Conservation (phyloP, 1,284 basidiomycete genomes). For the Heterobasidion occidentale region DNA sequence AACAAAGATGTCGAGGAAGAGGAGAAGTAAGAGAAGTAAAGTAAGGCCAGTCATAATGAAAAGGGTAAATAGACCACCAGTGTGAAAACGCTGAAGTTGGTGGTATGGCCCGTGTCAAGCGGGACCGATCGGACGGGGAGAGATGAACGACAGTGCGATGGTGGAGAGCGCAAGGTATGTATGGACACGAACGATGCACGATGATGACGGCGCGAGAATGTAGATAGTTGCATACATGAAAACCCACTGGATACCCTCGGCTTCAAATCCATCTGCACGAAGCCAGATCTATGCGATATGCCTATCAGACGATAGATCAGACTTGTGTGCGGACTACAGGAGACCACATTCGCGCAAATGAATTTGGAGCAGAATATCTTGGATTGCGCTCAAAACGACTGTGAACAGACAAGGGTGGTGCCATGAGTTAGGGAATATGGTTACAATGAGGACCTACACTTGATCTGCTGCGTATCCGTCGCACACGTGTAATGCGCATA, state of each 20-base stretch:
- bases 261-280: background rate
- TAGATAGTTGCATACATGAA: slow-evolving; percentile 3
- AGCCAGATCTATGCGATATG: background rate
- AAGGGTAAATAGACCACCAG: background rate
- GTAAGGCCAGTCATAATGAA: background rate
- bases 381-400: slow-evolving; percentile 79
- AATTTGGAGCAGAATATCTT: slow-evolving; percentile 76
- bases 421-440: background rate
- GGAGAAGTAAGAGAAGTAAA: background rate
- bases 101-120: background rate
- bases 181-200: background rate
- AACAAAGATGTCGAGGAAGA: background rate
- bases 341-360: slow-evolving; percentile 83
- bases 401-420: slow-evolving; percentile 6
- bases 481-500: slow-evolving; percentile 89
- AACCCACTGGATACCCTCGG: background rate
- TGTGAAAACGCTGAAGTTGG: background rate
- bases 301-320: background rate
- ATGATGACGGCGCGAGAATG: background rate
- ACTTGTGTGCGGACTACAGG: slow-evolving; percentile 36
- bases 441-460: slow-evolving; percentile 44
- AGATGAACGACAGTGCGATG: background rate
- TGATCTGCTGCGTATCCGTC: slow-evolving; percentile 85
- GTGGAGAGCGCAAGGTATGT: background rate
- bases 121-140: background rate